These are phyloP conservation scores for Plectosphaerella sp. DNA, from an alignment of 2,329 filamentous ascomycete genomes.

Conservation along the genomic window DNA sequence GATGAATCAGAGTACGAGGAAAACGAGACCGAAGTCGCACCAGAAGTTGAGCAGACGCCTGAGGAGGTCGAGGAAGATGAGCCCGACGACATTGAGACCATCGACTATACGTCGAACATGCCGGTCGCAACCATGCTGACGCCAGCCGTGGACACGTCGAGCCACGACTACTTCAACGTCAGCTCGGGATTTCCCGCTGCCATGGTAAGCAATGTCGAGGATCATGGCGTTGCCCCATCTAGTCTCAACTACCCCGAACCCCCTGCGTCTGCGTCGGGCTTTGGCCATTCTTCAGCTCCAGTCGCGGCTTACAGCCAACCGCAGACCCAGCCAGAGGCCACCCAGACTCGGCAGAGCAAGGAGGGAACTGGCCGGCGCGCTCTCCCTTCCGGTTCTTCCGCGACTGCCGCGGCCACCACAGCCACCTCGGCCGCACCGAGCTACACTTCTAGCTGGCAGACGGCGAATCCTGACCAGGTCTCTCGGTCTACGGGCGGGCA, in stretches of 20 bases:
- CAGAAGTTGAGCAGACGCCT: slow-evolving; percentile 5
- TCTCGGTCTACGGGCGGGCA: background rate
- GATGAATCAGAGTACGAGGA: slow-evolving; percentile 11
- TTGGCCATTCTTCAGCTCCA: background rate
- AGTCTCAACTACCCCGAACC: slow-evolving; percentile 5
- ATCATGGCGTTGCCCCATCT: slow-evolving; percentile 1
- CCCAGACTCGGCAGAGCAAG: background rate
- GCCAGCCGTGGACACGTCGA: slow-evolving; percentile 12
- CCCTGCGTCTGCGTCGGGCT: background rate
- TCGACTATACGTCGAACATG: slow-evolving; percentile 13
- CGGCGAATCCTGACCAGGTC: background rate
- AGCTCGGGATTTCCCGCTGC: slow-evolving; percentile 17
- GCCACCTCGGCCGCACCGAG: background rate
- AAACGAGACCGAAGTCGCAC: background rate
- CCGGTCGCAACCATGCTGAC: slow-evolving; percentile 22
- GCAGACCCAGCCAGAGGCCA: background rate
- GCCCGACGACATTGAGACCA: slow-evolving; percentile 11
- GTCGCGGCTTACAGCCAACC: background rate
- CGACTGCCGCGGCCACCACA: background rate
- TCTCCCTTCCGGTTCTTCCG: background rate
- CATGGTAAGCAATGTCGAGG: slow-evolving; percentile 9
- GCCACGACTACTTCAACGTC: slow-evolving; percentile 22
- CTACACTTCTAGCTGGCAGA: background rate
- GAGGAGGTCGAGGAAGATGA: slow-evolving; percentile 11
- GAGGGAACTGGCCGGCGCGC: background rate